Percentiles rank a stretch among this genome's conserved stretches.
These are phyloP conservation scores for Penicillium canescens DNA, from an alignment of 495 filamentous ascomycete genomes.

Conservation along the genomic window DNA sequence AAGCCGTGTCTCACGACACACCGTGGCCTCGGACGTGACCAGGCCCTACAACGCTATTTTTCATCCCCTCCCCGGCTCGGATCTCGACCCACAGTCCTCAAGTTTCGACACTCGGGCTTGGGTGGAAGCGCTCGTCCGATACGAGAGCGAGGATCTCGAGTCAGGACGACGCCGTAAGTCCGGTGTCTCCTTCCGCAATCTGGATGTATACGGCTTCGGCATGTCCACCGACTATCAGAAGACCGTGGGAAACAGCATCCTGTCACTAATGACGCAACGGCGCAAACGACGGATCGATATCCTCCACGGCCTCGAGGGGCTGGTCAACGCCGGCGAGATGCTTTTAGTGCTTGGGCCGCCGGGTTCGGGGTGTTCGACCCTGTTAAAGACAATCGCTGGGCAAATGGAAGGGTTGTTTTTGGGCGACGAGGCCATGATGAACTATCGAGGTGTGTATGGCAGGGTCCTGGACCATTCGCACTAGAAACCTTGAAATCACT, in stretches of 20 bases:
- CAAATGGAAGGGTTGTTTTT: constrained; percentile 65
- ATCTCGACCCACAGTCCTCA: neutral
- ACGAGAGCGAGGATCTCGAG: neutral
- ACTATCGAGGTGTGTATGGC: constrained; percentile 42
- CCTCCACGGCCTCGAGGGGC: neutral
- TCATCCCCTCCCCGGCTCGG: neutral
- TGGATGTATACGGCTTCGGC: neutral
- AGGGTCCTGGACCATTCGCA: neutral
- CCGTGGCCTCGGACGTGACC: neutral
- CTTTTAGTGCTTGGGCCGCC: constrained; percentile 69
- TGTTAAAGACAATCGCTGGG: constrained; percentile 70
- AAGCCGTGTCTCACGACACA: neutral
- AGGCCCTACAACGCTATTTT: neutral
- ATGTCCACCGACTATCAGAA: neutral
- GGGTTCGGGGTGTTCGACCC: constrained; percentile 67
- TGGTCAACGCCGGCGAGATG: constrained; percentile 58
- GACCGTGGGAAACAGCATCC: neutral
- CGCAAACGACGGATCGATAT: neutral
- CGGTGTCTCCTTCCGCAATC: neutral
- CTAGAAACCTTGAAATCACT: neutral
- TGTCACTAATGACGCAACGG: neutral
- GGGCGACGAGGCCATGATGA: constrained; percentile 57
- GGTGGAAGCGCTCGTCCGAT: neutral
- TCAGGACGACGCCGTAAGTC: neutral
- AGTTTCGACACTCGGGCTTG: neutral